Evolutionary conservation across 495 filamentous ascomycete species (phyloP).

Genomic region (Penicillium riverlandense): DNA sequence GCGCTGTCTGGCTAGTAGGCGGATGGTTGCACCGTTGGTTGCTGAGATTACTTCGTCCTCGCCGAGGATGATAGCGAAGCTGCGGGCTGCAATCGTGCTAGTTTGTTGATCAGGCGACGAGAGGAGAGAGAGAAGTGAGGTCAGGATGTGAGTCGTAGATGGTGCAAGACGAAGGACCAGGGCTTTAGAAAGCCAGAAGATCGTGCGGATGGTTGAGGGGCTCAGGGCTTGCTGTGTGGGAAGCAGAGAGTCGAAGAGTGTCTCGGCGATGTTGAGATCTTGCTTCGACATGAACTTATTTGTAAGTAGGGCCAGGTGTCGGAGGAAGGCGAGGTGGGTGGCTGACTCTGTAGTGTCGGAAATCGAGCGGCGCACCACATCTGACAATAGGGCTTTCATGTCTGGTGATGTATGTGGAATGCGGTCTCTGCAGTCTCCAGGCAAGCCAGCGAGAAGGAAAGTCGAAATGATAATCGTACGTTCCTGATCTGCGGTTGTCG

Average conservation of each 20-base stretch:
- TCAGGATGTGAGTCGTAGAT: constrained; percentile 40
- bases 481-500: constrained; percentile 25
- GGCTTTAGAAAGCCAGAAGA: constrained; percentile 52
- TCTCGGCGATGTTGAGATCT: constrained; percentile 26
- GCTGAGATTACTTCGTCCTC: constrained; percentile 60
- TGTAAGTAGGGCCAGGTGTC: constrained; percentile 53
- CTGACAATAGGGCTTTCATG: constrained; percentile 30
- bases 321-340: constrained; percentile 47
- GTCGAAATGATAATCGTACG: constrained; percentile 55
- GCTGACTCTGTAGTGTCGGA: constrained; percentile 23
- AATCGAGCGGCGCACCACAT: constrained; percentile 32
- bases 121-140: constrained; percentile 49
- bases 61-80: constrained; percentile 54
- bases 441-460: constrained; percentile 53
- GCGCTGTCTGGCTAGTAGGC: constrained; percentile 58
- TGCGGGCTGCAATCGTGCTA: constrained; percentile 45
- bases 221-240: constrained; percentile 11
- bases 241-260: constrained; percentile 29
- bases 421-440: constrained; percentile 22
- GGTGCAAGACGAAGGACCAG: constrained; percentile 43
- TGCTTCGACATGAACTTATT: constrained; percentile 59
- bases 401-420: constrained; percentile 28
- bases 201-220: constrained; percentile 26
- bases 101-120: constrained; percentile 30
- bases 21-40: constrained; percentile 56